These are phyloP conservation scores for Globisporangium emineosum DNA, from an alignment of 352 stramenopile species.

Conservation along the genomic window DNA sequence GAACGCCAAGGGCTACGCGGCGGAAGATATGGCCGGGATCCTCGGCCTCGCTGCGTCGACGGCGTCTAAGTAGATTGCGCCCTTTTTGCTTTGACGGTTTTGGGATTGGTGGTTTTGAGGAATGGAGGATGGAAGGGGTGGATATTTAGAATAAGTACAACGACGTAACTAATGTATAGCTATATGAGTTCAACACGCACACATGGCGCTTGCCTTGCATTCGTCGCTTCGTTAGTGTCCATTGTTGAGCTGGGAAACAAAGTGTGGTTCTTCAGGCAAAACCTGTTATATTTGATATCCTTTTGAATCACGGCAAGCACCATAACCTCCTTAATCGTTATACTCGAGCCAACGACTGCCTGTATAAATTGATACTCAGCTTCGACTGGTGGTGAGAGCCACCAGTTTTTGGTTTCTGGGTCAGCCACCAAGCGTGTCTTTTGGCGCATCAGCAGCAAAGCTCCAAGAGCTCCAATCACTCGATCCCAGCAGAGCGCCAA, in stretches of 20 bases:
- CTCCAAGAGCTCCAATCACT: constrained; percentile 5
- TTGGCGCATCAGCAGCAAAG: constrained; percentile 14
- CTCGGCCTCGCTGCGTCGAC: constrained; percentile 64
- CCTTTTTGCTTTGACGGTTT: not conserved
- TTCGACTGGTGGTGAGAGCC: constrained; percentile 10
- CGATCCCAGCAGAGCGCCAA: not conserved
- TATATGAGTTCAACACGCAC: constrained; percentile 8
- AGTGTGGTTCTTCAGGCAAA: not conserved
- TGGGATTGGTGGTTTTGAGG: not conserved
- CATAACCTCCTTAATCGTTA: not conserved
- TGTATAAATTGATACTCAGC: constrained; percentile 8
- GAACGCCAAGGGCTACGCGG: constrained; percentile 82
- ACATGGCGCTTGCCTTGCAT: not conserved
- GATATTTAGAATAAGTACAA: constrained; percentile 13
- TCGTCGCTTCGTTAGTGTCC: not conserved
- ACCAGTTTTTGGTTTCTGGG: constrained; percentile 12
- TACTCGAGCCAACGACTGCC: not conserved
- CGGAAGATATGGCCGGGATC: constrained; percentile 83
- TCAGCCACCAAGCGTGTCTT: constrained; percentile 3
- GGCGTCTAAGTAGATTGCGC: not conserved
- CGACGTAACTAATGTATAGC: constrained; percentile 15
- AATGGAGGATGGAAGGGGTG: not conserved
- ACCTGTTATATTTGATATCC: constrained; percentile 5
- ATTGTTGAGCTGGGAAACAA: too few relatives aligned
- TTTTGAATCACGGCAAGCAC: not conserved